Base-by-base conservation (phyloP, 2,329 filamentous ascomycete species). In the Exophiala phaeomuriformis region DNA sequence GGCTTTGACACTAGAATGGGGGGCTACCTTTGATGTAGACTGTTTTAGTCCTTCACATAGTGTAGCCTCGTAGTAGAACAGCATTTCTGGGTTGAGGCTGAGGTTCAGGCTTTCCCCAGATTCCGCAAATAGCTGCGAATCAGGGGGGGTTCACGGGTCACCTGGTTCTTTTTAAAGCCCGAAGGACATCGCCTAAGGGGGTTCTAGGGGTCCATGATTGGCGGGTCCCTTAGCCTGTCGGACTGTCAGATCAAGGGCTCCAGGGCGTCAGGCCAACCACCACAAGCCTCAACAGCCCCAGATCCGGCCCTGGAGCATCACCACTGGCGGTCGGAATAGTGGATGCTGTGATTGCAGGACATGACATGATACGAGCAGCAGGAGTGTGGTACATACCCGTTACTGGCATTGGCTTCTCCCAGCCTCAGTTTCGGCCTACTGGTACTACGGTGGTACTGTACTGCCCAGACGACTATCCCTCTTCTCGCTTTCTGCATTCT, bases 41-140 rank as follows among this genome's bases (percentile, higher is more conserved):
- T 19, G 19, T 19, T 19, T 19, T 19, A 39, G 36, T 39, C 10
- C 36, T 39, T 12, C 36, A 12, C 19, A 12, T 39, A 39, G 36
- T 5, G 39, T 19, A 19, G 10, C 3, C 39, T 27, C 7, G n/a
- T 9, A 28, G 12, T 28, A 4, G 12, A 10, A 19, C 19, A 19
- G 19, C 19, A 19, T 19, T 19, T 19, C 39, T 4, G 39, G 39
- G 10, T 32, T 45, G 42, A 45, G 42, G 42, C 42, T 49, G 36
- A 19, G n/a, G 37, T 19, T 9, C 27, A 5, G 3, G 10, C 33
- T 44, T 51, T 52, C 53, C 53, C 53, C 53, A 52, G 53, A 45
- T 35, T 55, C 45, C 45, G 36, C 53, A 52, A 55, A 55, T 55
- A 55, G 53, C 49, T 42, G 49, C 53, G 40, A 55, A 51, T 55